These are phyloP conservation scores for Fennellomyces sp. DNA, from an alignment of 371 early-diverging fungal genomes.

Conservation along the genomic window DNA sequence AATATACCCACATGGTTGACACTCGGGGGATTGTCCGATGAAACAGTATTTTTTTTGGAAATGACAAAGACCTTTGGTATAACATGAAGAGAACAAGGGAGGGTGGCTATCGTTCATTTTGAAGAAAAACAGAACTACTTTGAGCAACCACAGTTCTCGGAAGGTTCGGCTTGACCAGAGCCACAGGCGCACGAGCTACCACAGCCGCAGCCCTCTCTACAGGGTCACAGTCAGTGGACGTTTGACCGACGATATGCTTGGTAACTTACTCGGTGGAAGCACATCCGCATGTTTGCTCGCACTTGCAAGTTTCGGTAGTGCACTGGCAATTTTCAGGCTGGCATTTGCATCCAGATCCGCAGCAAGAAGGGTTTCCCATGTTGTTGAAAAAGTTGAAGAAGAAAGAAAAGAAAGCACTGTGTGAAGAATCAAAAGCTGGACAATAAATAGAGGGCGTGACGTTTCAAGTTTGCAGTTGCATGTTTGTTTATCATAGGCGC, in stretches of 20 bases:
- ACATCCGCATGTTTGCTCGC: not conserved
- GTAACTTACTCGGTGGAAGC: not conserved
- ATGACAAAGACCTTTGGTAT: too few species aligned
- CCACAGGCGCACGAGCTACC: not conserved
- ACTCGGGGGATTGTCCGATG: too few species aligned
- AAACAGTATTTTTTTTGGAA: too few species aligned
- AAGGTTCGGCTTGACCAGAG: not conserved
- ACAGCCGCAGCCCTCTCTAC: not conserved
- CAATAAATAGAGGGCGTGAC: too few species aligned
- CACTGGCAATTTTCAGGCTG: not conserved
- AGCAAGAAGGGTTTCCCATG: not conserved
- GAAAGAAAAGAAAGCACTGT: not conserved
- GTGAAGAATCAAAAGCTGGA: too few species aligned
- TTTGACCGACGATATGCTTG: too few species aligned
- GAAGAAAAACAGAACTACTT: not conserved
- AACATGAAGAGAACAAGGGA: too few species aligned
- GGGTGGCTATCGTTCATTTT: too few species aligned
- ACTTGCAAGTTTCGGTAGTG: not conserved
- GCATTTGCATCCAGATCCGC: constrained; percentile 2
- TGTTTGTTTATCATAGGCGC: too few species aligned
- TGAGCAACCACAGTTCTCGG: not conserved
- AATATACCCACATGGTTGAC: too few species aligned
- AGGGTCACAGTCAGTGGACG: too few species aligned
- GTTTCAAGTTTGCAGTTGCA: too few species aligned
- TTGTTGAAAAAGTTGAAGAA: not conserved